These are phyloP conservation scores for Nemania sp. DNA, from an alignment of 2,329 filamentous ascomycete species.

Conservation along the genomic window DNA sequence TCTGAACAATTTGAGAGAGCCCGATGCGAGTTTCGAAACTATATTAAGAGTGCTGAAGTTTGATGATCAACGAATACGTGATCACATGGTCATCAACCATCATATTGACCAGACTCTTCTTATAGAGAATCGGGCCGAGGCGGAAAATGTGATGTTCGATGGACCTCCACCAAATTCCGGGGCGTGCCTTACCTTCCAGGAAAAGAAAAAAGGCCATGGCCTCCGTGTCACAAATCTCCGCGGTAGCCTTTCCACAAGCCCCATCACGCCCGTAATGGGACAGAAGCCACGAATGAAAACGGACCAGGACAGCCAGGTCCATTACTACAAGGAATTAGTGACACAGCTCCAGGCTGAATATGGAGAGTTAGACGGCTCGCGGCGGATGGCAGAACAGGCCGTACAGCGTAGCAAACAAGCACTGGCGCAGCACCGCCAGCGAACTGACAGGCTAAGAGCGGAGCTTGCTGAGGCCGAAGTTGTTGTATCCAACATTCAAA, in stretches of 20 bases:
- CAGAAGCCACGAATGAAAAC: slow-evolving; percentile 75
- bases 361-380: slow-evolving; percentile 53
- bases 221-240: slow-evolving; percentile 56
- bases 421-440: slow-evolving; percentile 52
- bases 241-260: slow-evolving; percentile 39
- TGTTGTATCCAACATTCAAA: slow-evolving; percentile 54
- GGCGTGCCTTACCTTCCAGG: slow-evolving; percentile 70
- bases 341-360: slow-evolving; percentile 60
- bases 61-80: slow-evolving; percentile 75
- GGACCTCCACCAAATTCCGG: slow-evolving; percentile 69
- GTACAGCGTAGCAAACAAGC: slow-evolving; percentile 50
- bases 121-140: slow-evolving; percentile 68
- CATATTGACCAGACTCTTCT: slow-evolving; percentile 83
- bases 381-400: slow-evolving; percentile 51
- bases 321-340: slow-evolving; percentile 52
- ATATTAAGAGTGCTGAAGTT: slow-evolving; percentile 81
- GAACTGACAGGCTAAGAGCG: slow-evolving; percentile 56
- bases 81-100: slow-evolving; percentile 81
- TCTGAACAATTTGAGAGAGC: slow-evolving; percentile 65
- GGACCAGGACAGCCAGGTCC: slow-evolving; percentile 69
- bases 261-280: slow-evolving; percentile 50
- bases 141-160: slow-evolving; percentile 69
- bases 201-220: slow-evolving; percentile 62
- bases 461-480: slow-evolving; percentile 65
- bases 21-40: slow-evolving; percentile 72